Percentiles rank a stretch among this genome's conserved stretches.
These are phyloP conservation scores for Xylariaceae sp. DNA, from an alignment of 2,329 filamentous ascomycete species.

Conservation along the genomic window DNA sequence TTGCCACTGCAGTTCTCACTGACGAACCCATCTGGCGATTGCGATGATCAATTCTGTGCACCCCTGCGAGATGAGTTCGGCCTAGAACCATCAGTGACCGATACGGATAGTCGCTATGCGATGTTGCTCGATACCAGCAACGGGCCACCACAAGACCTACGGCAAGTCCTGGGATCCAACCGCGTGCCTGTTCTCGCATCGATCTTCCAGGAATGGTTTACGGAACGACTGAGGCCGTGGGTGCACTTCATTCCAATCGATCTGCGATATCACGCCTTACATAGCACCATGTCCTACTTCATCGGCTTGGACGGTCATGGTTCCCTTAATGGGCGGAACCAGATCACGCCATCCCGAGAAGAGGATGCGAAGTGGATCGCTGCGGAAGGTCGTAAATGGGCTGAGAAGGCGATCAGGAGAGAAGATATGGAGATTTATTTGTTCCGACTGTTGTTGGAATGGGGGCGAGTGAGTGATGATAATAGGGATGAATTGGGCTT, in stretches of 20 bases:
- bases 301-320: conserved; percentile 48
- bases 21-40: conserved; percentile 50
- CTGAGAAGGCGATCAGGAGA: conserved; percentile 54
- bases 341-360: conserved; percentile 44
- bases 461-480: conserved; percentile 65
- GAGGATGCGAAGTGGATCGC: conserved; percentile 61
- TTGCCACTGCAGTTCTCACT: conserved; percentile 56
- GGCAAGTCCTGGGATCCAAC: conserved; percentile 60
- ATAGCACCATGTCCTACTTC: conserved; percentile 71
- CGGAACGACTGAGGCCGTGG: conserved; percentile 69
- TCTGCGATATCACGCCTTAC: conserved; percentile 65
- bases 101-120: conserved; percentile 64
- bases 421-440: conserved; percentile 79
- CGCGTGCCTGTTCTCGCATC: conserved; percentile 66
- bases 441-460: conserved; percentile 72
- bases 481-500: conserved; percentile 43
- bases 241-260: conserved; percentile 77
- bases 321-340: conserved; percentile 40
- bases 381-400: conserved; percentile 61
- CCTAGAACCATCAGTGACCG: conserved; percentile 46
- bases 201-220: conserved; percentile 75
- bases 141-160: conserved; percentile 55
- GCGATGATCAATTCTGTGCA: conserved; percentile 46
- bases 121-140: conserved; percentile 67
- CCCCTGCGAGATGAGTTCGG: conserved; percentile 50